Evolutionary conservation across 2,329 filamentous ascomycete genomes (phyloP).

Genomic region (Alternaria viburni): DNA sequence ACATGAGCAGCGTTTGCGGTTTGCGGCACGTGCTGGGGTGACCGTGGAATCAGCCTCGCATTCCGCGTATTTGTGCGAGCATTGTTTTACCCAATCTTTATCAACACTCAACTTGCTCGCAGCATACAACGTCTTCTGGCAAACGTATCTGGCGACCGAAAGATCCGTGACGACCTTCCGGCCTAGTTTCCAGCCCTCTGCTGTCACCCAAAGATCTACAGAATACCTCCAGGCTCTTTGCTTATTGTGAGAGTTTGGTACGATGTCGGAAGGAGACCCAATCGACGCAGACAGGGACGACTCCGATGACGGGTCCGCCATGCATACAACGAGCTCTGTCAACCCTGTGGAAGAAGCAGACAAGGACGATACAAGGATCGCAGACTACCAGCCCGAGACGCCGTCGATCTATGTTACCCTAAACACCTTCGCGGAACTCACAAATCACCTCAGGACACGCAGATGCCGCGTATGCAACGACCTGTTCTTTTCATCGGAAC

Average conservation of each 20-base stretch:
- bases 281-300: background rate
- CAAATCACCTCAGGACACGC: conserved; percentile 11
- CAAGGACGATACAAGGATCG: background rate
- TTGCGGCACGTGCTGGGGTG: background rate
- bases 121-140: background rate
- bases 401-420: background rate
- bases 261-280: background rate
- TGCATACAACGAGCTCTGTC: background rate
- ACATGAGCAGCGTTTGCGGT: background rate
- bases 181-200: background rate
- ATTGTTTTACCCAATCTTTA: background rate
- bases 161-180: background rate
- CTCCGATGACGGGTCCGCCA: background rate
- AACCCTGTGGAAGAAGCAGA: background rate
- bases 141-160: background rate
- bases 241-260: background rate
- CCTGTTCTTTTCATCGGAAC: conserved; percentile 11
- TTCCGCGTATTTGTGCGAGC: background rate
- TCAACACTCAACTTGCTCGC: background rate
- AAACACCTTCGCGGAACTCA: conserved; percentile 15
- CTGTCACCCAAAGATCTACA: background rate
- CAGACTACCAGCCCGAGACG: conserved; percentile 6
- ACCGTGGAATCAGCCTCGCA: background rate
- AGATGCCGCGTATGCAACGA: conserved; percentile 19
- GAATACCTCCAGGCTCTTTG: background rate